Base-by-base conservation (phyloP, 2,329 filamentous ascomycete genomes). In the Ambrosiella beaveri region DNA sequence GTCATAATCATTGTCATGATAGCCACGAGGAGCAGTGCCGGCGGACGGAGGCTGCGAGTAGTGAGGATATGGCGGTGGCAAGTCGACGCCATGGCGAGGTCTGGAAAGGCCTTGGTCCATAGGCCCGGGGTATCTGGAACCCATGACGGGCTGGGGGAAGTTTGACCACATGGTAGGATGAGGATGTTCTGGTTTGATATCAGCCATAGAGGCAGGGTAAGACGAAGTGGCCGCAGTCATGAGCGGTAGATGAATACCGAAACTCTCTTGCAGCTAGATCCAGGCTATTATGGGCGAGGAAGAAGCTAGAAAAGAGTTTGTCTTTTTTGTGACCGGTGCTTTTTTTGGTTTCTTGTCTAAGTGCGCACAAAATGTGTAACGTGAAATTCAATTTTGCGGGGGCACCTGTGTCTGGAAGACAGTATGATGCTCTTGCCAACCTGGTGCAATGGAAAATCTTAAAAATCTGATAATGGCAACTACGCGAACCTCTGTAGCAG, bases 121-220 rank as follows among this genome's bases (percentile, higher is more conserved):
- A 62, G 70, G 6, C 8, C 38, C 68, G 64, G 72, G 74, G 62
- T 74, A 71, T 63, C 74, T 75, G 62, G 77, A 74, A 63, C 70
- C 52, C 45, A 59, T 71, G 67, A 81, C 71, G 63, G 77, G 76
- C 62, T 79, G 73, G 59, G 75, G 73, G 62, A 81, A 81, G 70
- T 73, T 77, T 64, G 76, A 71, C 78, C 78, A 81, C 64, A 81
- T 69, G 68, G 72, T 74, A 65, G 74, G 72, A 69, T 80, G 78
- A 67, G 74, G 69, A 66, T 76, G 71, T 69, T 81, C 78, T 67
- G 73, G 71, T 74, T 80, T 80, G 72, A 81, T 68, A 68, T 81
- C 78, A 75, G 78, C 76, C 78, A 81, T 81, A 68, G 58, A 59
- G 58, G 58, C 58, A 44, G 49, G 54, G 40, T 59, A 59, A 12